These are phyloP conservation scores for Ophiocordyceps australis DNA, from an alignment of 2,329 filamentous ascomycete genomes.

Conservation along the genomic window DNA sequence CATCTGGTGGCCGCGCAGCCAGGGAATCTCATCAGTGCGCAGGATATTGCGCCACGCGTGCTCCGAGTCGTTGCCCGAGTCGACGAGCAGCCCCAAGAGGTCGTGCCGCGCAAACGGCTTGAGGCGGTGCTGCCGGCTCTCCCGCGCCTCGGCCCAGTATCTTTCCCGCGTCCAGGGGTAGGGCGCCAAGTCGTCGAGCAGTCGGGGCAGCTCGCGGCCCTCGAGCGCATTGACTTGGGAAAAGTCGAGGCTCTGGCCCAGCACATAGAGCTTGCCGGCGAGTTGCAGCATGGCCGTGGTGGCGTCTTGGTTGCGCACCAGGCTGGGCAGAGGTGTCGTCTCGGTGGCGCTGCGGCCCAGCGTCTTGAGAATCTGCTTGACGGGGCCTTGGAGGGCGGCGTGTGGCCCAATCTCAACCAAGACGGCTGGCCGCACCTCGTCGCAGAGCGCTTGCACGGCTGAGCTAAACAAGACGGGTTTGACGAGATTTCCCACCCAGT, in stretches of 20 bases:
- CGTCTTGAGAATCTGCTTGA: constrained; percentile 29
- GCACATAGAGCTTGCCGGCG: constrained; percentile 24
- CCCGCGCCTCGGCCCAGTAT: constrained; percentile 29
- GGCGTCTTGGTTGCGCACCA: constrained; percentile 32
- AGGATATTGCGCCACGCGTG: constrained; percentile 30
- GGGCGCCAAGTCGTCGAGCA: constrained; percentile 24
- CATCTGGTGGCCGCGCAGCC: constrained; percentile 38
- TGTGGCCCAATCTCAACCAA: neutral
- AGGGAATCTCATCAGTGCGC: constrained; percentile 30
- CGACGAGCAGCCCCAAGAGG: constrained; percentile 24
- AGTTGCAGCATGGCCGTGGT: constrained; percentile 24
- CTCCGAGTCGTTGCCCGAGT: constrained; percentile 23
- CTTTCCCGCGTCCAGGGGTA: constrained; percentile 29
- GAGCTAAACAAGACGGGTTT: neutral
- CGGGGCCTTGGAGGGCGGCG: neutral
- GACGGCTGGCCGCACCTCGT: neutral
- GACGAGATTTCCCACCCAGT: constrained; percentile 23
- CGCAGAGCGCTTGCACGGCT: neutral
- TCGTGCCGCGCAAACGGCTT: constrained; percentile 22
- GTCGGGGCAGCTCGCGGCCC: constrained; percentile 2
- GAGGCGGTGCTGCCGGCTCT: constrained; percentile 20
- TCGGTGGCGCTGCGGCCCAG: constrained; percentile 21
- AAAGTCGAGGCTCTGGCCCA: constrained; percentile 24
- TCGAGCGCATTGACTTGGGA: constrained; percentile 22
- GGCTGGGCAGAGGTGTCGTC: constrained; percentile 22